Conservation (phyloP, 495 filamentous ascomycete genomes). For the Xylaria longipes region DNA sequence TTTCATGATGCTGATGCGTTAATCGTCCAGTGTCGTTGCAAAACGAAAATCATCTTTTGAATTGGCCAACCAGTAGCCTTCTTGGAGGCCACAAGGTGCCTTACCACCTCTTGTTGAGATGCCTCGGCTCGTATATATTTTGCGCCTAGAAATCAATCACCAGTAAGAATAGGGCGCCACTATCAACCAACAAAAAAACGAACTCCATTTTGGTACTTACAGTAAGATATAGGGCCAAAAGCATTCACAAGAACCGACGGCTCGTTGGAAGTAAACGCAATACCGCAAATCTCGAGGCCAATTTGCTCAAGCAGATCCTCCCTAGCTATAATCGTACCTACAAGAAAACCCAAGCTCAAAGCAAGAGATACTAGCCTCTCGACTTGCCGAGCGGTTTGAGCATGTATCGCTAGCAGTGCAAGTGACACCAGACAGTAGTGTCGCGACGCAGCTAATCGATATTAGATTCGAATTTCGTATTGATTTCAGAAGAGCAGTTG, state of each 20-base stretch:
- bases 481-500: neutral
- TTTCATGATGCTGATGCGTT: neutral
- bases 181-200: neutral
- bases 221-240: conserved; percentile 49
- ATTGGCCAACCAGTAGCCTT: conserved; percentile 41
- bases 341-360: conserved; percentile 18
- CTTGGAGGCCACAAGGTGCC: conserved; percentile 27
- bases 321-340: neutral
- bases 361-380: conserved; percentile 15
- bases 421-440: conserved; percentile 44
- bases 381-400: conserved; percentile 18
- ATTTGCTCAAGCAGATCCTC: conserved; percentile 36
- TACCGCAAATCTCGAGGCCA: conserved; percentile 40
- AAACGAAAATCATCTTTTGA: conserved; percentile 25
- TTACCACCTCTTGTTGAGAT: conserved; percentile 31
- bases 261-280: conserved; percentile 45
- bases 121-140: conserved; percentile 32
- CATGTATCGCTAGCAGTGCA: conserved; percentile 32
- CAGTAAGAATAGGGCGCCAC: neutral
- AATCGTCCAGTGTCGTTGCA: conserved; percentile 29
- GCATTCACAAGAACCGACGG: conserved; percentile 46
- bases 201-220: conserved; percentile 31
- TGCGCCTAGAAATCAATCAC: conserved; percentile 22
- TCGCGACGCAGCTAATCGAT: conserved; percentile 31
- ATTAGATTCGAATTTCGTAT: neutral